Percentiles rank a stretch among this genome's conserved stretches.
Evolutionary conservation across 2,329 filamentous ascomycete genomes (phyloP).

Genomic region (Colletotrichum sp.): DNA sequence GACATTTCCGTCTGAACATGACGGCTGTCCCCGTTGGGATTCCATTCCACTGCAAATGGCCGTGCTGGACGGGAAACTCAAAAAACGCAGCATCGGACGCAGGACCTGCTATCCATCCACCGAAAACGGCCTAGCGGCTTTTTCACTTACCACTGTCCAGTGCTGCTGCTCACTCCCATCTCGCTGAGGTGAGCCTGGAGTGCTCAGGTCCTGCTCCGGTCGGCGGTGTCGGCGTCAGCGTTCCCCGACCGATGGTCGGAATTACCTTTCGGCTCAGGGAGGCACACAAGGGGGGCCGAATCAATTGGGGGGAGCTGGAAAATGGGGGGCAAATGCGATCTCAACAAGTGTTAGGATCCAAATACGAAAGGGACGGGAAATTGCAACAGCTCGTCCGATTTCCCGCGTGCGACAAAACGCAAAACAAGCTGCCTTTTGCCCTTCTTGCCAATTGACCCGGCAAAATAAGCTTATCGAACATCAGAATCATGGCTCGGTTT

Average conservation of each 20-base stretch:
- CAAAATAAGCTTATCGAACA: background rate
- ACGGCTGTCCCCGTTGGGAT: background rate
- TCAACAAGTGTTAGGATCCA: constrained; percentile 11
- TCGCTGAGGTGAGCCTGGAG: background rate
- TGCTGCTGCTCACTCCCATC: background rate
- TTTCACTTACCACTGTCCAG: background rate
- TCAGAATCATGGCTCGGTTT: constrained; percentile 7
- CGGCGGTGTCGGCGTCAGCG: constrained; percentile 2
- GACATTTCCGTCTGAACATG: background rate
- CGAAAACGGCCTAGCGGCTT: background rate
- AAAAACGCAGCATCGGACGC: background rate
- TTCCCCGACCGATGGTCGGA: constrained; percentile 5
- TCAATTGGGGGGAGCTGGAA: background rate
- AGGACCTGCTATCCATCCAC: background rate
- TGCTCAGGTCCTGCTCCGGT: background rate
- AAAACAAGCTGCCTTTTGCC: background rate
- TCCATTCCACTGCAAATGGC: background rate
- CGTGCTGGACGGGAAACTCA: background rate
- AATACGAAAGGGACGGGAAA: background rate
- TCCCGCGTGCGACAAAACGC: background rate
- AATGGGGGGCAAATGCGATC: background rate
- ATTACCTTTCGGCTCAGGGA: background rate
- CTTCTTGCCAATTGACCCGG: background rate
- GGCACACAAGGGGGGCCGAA: background rate
- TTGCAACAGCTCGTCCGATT: background rate